A percentile compares a stretch with the other conserved stretches of the same genome.
These are phyloP conservation scores for Lotus japonicus DNA, from an alignment of 306 rosid genomes.

Conservation along the genomic window DNA sequence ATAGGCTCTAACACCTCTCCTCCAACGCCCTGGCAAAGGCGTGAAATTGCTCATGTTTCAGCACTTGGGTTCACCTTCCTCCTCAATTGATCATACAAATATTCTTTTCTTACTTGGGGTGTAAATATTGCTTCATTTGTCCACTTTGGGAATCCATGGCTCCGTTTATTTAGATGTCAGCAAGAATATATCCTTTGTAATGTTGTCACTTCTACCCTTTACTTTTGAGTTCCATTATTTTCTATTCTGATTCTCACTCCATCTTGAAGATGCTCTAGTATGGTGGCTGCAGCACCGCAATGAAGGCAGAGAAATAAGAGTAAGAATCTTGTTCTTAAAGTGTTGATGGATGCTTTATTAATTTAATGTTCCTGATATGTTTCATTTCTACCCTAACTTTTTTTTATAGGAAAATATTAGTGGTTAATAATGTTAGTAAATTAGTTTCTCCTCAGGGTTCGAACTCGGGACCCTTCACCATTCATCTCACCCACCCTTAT, in stretches of 20 bases:
- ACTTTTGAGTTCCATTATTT: too few species aligned
- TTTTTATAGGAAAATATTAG: too few species aligned
- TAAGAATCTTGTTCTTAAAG: conserved; percentile 29
- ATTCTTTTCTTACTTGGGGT: not conserved
- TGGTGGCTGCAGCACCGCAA: not conserved
- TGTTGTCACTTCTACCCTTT: conserved; percentile 3
- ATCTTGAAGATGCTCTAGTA: conserved; percentile 15
- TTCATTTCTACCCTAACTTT: too few species aligned
- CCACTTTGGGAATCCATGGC: not conserved
- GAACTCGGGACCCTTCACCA: too few species aligned
- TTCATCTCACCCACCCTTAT: too few species aligned
- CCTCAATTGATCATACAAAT: not conserved
- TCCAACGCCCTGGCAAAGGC: too few species aligned
- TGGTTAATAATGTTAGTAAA: too few species aligned
- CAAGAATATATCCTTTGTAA: conserved; percentile 15
- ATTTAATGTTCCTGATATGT: not conserved
- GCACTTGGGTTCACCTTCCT: conserved; percentile 33
- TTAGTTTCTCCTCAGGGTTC: too few species aligned
- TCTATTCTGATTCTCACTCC: conserved; percentile 39
- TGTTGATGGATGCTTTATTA: conserved; percentile 4
- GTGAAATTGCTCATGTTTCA: conserved; percentile 32
- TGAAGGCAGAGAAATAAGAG: not conserved
- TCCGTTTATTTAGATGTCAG: conserved; percentile 20
- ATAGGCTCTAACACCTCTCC: too few species aligned
- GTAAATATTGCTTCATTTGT: conserved; percentile 9